Percentiles rank a stretch among this genome's conserved stretches.
These are phyloP conservation scores for Lotus japonicus DNA, from an alignment of 306 rosid genomes.

Conservation along the genomic window DNA sequence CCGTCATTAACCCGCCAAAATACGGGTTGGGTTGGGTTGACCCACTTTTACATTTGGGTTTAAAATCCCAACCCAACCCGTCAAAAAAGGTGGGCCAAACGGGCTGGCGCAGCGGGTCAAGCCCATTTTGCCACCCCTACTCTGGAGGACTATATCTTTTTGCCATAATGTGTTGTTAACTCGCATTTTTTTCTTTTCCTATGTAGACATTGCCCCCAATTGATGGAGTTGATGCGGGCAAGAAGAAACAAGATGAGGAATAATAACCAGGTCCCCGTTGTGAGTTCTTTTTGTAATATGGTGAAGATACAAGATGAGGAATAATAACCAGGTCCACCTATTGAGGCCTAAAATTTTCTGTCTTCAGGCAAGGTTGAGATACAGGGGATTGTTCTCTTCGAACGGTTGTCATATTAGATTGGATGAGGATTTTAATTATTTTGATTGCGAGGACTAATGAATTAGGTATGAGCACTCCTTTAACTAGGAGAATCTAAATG, in stretches of 20 bases:
- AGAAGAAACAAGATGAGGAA: conserved; percentile 24
- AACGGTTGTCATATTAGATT: neutral
- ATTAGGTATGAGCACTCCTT: neutral
- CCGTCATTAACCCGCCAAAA: no score
- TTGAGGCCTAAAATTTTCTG: neutral
- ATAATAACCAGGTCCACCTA: conserved; percentile 8
- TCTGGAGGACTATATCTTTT: neutral
- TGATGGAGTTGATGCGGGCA: conserved; percentile 30
- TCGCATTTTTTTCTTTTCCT: neutral
- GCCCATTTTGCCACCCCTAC: no score
- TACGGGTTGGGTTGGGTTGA: no score
- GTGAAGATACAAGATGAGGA: conserved; percentile 19
- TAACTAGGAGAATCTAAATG: neutral
- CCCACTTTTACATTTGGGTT: no score
- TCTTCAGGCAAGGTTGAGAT: neutral
- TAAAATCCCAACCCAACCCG: no score
- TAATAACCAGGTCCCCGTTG: conserved; percentile 9
- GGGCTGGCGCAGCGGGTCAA: no score
- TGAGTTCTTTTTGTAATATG: neutral
- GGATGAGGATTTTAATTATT: neutral
- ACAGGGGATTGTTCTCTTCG: conserved; percentile 6
- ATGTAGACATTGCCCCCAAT: conserved; percentile 32
- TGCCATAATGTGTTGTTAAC: neutral
- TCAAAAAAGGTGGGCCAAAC: no score
- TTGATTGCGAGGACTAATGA: neutral